Evolutionary conservation across 2,329 filamentous ascomycete species (phyloP), one percentile per base, ranked within the genome.

Genomic region (Cordyceps sp.): DNA sequence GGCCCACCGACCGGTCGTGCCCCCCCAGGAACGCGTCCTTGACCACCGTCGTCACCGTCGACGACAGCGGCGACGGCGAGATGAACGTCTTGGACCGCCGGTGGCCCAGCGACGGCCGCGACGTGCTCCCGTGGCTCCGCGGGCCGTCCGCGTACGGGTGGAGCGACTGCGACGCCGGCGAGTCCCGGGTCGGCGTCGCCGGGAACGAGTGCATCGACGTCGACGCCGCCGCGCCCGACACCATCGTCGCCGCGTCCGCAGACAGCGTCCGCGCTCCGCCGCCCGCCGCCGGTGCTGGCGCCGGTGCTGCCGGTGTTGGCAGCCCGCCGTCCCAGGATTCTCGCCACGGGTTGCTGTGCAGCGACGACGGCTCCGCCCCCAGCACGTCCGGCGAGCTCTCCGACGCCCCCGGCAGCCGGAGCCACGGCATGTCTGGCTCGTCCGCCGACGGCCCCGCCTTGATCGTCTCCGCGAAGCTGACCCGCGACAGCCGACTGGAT

Each of bases 21-120:
- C 60, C 57, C 10, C 63, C 54, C 2, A 69, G 53, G 20, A 72
- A 55, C 10, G 60, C 65, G 39, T 73, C 69, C 26, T 67, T 64
- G 27, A 74, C 64, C 1, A 69, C 66, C 0, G 66, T 65, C 14
- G 59, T 69, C 24, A 74, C 64, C 2, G 69, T 72, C 0, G 68
- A 71, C 2, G 68, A 70, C 22, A 73, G 57, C 0, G 69, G 69
- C 1, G 69, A 73, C 10, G 69, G 69, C 3, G 68, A 73, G 37
- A 72, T 69, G 24, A 73, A 61, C 3, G 62, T 58, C 21, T 61
- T 61, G 19, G 59, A 37, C 42, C 51, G 39, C 42, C 48, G 38
- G 44, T 49, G 38, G 38, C 42, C 26, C n/a, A n/a, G n/a, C 42
- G 46, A 33, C 37, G 46, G 31, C 41, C 55, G 44, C 45, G 51